These are phyloP conservation scores for Leccinum sublutescens DNA, from an alignment of 768 basidiomycete genomes.

Conservation along the genomic window DNA sequence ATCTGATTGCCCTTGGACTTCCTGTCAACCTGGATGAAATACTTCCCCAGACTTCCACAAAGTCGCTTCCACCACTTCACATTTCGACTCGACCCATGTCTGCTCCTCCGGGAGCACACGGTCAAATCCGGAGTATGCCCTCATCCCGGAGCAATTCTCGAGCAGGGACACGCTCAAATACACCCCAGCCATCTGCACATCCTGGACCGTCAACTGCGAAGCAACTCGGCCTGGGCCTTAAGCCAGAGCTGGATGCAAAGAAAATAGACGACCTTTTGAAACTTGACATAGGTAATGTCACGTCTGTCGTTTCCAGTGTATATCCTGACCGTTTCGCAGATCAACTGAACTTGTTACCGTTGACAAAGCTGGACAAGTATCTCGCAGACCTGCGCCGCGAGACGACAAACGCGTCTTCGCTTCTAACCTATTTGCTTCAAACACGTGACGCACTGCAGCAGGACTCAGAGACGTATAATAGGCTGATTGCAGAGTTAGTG, in stretches of 20 bases:
- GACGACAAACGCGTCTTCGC: slow-evolving; percentile 70
- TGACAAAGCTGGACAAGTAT: slow-evolving; percentile 62
- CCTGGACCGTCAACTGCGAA: slow-evolving; percentile 29
- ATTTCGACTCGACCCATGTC: slow-evolving; percentile 83
- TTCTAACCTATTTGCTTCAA: slow-evolving; percentile 82
- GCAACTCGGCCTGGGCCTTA: slow-evolving; percentile 64
- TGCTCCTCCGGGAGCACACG: slow-evolving; percentile 64
- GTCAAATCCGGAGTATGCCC: slow-evolving; percentile 27
- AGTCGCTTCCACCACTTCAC: slow-evolving; percentile 73
- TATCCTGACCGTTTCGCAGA: slow-evolving; percentile 43
- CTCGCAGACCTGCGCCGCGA: slow-evolving; percentile 67
- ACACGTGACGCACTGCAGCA: slow-evolving; percentile 79
- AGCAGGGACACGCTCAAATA: slow-evolving; percentile 46
- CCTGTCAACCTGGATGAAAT: slow-evolving; percentile 96
- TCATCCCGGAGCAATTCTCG: slow-evolving; percentile 47
- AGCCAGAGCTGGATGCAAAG: slow-evolving; percentile 67
- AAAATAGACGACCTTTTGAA: slow-evolving; percentile 67
- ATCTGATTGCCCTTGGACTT: slow-evolving; percentile 87
- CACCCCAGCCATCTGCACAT: slow-evolving; percentile 42
- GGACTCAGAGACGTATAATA: slow-evolving; percentile 87
- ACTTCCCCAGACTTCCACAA: slow-evolving; percentile 61
- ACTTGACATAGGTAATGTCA: slow-evolving; percentile 58
- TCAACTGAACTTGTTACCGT: slow-evolving; percentile 66
- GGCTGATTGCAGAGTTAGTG: slow-evolving; percentile 88
- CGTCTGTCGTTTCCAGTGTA: not conserved